Base-by-base conservation (phyloP, 768 basidiomycete species). In the Leccinum truebloodii region DNA sequence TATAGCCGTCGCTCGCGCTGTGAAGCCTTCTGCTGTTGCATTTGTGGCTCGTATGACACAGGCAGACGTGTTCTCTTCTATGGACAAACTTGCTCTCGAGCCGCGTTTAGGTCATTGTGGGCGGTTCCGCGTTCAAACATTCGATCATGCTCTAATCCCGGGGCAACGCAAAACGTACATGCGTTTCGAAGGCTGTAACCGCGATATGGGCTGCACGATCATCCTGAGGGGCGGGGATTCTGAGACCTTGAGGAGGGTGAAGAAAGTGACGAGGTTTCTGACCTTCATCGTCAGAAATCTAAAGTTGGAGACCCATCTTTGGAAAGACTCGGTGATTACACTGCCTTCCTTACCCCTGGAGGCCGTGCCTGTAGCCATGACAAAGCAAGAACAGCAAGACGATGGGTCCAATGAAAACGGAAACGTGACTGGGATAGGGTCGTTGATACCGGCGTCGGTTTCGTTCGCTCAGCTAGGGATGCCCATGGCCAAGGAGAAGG, bases 121-220 rank as follows among this genome's bases (percentile, higher is more conserved):
- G 6, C 83, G 85, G 20, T 96, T 94, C 74, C 82, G 87, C 35
- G 83, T 98, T 6, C 94, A 97, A 73, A 97, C 97, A 0, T 98
- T 90, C 71, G 96, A 98, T 63, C 95, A 99, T 73, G 82, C 86
- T 95, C 44, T 3, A 24, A 99, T 98, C 46, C 94, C 95, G n/a
- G 95, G 94, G 20, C 84, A 83, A 18, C 83, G 97, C 58, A 99
- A 99, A 79, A 94, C 96, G 0, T 91, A 94, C 70, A 95, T 99
- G 94, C 89, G 97, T 1, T 98, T 99, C 68, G 97, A 99, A 75
- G 96, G 96, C 2, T 97, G 95, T 68, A 90, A 85, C 69, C 84
- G 85, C 54, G 93, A 97, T 63, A 90, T 93, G 83, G 95, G 95
- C 0, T 98, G 95, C 65, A 98, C 97, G 2, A 89, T 99, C 65